phyloP scores from a whole-genome alignment of 495 filamentous ascomycete species.

The Neurospora cerealis region DNA sequence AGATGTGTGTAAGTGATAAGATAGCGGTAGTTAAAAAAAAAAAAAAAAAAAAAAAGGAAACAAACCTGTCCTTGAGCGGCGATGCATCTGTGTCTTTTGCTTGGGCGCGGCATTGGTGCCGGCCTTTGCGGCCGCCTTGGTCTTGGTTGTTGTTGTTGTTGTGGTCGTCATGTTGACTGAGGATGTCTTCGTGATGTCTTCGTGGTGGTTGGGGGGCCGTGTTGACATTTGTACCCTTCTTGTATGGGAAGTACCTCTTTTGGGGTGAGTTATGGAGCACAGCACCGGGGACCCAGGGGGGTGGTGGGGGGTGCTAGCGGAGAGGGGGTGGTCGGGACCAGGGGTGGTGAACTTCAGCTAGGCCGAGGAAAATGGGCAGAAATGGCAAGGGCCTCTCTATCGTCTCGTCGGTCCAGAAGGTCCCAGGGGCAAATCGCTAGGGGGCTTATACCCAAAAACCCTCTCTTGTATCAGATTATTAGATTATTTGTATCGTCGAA shows the following conservation, averaged over 20 bases:
- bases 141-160: slow-evolving; percentile 41
- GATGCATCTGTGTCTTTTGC: slow-evolving; percentile 71
- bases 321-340: slow-evolving; percentile 16
- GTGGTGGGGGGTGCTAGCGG: slow-evolving; percentile 26
- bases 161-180: slow-evolving; percentile 32
- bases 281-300: slow-evolving; percentile 7
- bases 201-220: slow-evolving; percentile 45
- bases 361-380: slow-evolving; percentile 40
- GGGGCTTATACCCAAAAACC: slow-evolving; percentile 8
- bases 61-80: slow-evolving; percentile 86
- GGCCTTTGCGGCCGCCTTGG: slow-evolving; percentile 43
- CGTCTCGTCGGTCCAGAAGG: slow-evolving; percentile 30
- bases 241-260: slow-evolving; percentile 31
- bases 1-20: slow-evolving; percentile 2
- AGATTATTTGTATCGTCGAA: slow-evolving; percentile 31
- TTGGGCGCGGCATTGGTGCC: slow-evolving; percentile 45
- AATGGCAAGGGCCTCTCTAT: slow-evolving; percentile 31
- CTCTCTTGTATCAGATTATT: slow-evolving; percentile 31
- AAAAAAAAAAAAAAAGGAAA: slow-evolving; percentile 5
- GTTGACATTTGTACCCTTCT: slow-evolving; percentile 51
- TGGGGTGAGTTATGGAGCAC: slow-evolving; percentile 15
- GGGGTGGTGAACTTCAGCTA: slow-evolving; percentile 24
- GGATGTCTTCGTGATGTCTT: slow-evolving; percentile 40
- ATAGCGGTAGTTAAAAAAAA: not conserved
- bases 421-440: slow-evolving; percentile 15